These are phyloP conservation scores for Coleophoma eucalyptorum DNA, from an alignment of 2,329 filamentous ascomycete genomes.

Conservation along the genomic window DNA sequence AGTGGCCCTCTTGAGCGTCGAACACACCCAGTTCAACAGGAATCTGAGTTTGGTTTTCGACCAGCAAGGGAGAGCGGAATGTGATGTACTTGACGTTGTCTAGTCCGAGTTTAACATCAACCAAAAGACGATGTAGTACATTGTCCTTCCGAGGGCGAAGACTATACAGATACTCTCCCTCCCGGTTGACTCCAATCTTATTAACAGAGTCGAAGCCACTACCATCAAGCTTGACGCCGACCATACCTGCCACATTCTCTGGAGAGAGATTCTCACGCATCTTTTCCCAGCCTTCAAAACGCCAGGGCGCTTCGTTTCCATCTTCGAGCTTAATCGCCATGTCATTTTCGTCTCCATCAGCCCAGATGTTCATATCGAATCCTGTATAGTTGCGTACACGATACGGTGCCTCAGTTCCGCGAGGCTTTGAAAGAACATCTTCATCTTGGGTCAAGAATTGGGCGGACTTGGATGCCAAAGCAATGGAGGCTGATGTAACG, in stretches of 20 bases:
- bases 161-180: slow-evolving; percentile 88
- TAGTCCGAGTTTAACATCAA: slow-evolving; percentile 84
- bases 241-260: slow-evolving; percentile 74
- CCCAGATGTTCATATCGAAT: slow-evolving; percentile 82
- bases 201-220: slow-evolving; percentile 91
- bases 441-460: slow-evolving; percentile 85
- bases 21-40: slow-evolving; percentile 91
- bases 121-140: slow-evolving; percentile 82
- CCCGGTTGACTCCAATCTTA: slow-evolving; percentile 86
- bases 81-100: slow-evolving; percentile 99
- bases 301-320: slow-evolving; percentile 89
- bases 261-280: slow-evolving; percentile 90
- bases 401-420: slow-evolving; percentile 88
- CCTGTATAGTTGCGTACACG: slow-evolving; percentile 93
- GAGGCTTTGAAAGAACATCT: slow-evolving; percentile 88
- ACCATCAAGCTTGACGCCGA: slow-evolving; percentile 81
- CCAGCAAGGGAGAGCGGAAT: slow-evolving; percentile 81
- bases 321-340: slow-evolving; percentile 77
- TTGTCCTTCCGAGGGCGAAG: slow-evolving; percentile 83
- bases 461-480: slow-evolving; percentile 86
- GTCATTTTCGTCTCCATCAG: slow-evolving; percentile 66
- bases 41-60: slow-evolving; percentile 97
- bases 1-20: slow-evolving; percentile 78
- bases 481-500: slow-evolving; percentile 89
- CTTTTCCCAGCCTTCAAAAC: slow-evolving; percentile 94